Percentiles rank a stretch among this genome's conserved stretches.
Evolutionary conservation across 192 early-diverging fungal genomes (phyloP).

Genomic region (Spizellomyces punctatus): DNA sequence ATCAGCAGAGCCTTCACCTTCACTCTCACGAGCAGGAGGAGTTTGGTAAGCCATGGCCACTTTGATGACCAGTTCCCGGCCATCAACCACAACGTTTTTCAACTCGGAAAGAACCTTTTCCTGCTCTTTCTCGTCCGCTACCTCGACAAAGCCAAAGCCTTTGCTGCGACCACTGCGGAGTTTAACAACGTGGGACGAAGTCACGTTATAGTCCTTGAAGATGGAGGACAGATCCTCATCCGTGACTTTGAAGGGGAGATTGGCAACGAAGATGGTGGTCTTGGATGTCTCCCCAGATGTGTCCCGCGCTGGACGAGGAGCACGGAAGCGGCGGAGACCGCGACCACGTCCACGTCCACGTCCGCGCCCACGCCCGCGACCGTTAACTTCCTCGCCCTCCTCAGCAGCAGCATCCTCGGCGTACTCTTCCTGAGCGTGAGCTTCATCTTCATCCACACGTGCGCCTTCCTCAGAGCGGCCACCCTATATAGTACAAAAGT

Average conservation of each 20-base stretch:
- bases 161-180: constrained; percentile 73
- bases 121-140: constrained; percentile 77
- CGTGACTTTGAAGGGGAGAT: constrained; percentile 58
- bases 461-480: constrained; percentile 37
- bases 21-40: constrained; percentile 5
- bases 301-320: constrained; percentile 30
- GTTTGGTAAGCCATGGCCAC: constrained; percentile 40
- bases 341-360: constrained; percentile 40
- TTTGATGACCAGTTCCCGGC: constrained; percentile 59
- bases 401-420: constrained; percentile 25
- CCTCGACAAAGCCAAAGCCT: constrained; percentile 95
- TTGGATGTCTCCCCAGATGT: constrained; percentile 35
- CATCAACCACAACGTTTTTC: constrained; percentile 63
- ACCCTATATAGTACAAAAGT: neutral
- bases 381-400: constrained; percentile 34
- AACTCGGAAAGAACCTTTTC: constrained; percentile 67
- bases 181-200: constrained; percentile 74
- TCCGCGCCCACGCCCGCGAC: constrained; percentile 34
- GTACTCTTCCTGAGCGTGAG: constrained; percentile 23
- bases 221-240: constrained; percentile 43
- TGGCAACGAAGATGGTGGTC: constrained; percentile 62
- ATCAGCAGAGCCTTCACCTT: neutral
- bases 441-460: constrained; percentile 21
- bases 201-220: constrained; percentile 62
- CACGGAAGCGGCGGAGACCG: constrained; percentile 29